These are phyloP conservation scores for Curvularia verruculosa DNA, from an alignment of 2,329 filamentous ascomycete genomes.

Conservation along the genomic window DNA sequence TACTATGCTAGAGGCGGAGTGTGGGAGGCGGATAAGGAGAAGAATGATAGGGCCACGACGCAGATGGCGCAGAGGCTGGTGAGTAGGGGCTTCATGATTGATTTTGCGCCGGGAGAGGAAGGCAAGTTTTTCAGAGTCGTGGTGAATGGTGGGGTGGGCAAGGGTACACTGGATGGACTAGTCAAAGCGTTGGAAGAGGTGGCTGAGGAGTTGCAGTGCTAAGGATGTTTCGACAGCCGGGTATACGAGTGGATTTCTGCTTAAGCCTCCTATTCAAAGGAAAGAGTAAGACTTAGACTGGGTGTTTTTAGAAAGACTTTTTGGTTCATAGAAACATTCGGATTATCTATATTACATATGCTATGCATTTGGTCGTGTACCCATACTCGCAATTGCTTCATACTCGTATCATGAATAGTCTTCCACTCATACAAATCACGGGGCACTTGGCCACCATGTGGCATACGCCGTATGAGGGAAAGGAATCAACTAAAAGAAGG, in stretches of 20 bases:
- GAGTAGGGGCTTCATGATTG: conserved; percentile 70
- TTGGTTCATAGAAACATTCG: conserved; percentile 26
- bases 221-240: background rate
- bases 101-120: conserved; percentile 66
- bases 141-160: conserved; percentile 68
- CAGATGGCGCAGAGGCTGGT: conserved; percentile 62
- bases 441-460: conserved; percentile 23
- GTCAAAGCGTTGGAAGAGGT: conserved; percentile 63
- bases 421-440: conserved; percentile 12
- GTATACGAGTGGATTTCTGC: background rate
- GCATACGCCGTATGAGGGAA: conserved; percentile 9
- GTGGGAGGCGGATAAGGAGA: conserved; percentile 53
- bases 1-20: conserved; percentile 72
- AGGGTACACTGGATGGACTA: conserved; percentile 36
- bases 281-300: background rate
- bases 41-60: conserved; percentile 63
- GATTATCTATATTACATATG: conserved; percentile 39
- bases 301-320: background rate
- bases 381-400: conserved; percentile 22
- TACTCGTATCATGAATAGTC: conserved; percentile 34
- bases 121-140: conserved; percentile 74
- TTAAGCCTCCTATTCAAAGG: background rate
- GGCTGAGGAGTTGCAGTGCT: conserved; percentile 44
- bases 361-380: conserved; percentile 18
- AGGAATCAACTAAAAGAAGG: conserved; percentile 21